Base-by-base conservation (phyloP, 805 yeast genomes). In the Candida gorgasii region DNA sequence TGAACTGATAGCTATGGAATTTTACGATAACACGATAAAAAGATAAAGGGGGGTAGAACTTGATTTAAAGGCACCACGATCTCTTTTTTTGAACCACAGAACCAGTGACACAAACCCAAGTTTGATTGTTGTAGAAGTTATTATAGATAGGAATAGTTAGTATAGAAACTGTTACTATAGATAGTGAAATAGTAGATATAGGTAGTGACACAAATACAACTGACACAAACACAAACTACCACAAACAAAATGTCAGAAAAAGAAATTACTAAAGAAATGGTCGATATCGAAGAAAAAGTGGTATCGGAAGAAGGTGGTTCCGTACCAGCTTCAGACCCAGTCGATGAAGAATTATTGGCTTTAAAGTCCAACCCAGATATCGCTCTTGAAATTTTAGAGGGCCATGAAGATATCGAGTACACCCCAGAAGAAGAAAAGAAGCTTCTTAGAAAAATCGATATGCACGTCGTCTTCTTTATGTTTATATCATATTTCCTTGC, bases 381-480 rank as follows among this genome's bases (percentile, higher is more conserved):
- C 14, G 44, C 41, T 11, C 31, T 41, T 6, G 13, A 30, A 19
- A 13, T 41, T 12, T 8, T 41, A 8, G 36, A 41, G 29, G 44
- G 24, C 13, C 41, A 35, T 19, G 40, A 35, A 28, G 22, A 26
- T 11, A 27, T 40, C 13, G 38, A 34, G 5, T 40, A 18, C 26
- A 40, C 44, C 5, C 40, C 44, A 18, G 44, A 40, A 27, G 44
- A 40, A 35, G 44, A 40, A 35, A 40, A 14, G 29, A 26, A 18
- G 12, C 32, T 40, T 14, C 8, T 34, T 15, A 4, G 40, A 9
- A 40, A 40, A 19, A 40, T 40, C 16, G 44, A 40, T 29, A 13
- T 34, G 8, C 28, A 40, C 15, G 9, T 40, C n/a, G 24, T 40
- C 12, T 4, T 29, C 4, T 15, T 40, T 17, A 34, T 40, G 40